Conservation (phyloP, 805 yeast species). For the Kodamaea jinghongensis region DNA sequence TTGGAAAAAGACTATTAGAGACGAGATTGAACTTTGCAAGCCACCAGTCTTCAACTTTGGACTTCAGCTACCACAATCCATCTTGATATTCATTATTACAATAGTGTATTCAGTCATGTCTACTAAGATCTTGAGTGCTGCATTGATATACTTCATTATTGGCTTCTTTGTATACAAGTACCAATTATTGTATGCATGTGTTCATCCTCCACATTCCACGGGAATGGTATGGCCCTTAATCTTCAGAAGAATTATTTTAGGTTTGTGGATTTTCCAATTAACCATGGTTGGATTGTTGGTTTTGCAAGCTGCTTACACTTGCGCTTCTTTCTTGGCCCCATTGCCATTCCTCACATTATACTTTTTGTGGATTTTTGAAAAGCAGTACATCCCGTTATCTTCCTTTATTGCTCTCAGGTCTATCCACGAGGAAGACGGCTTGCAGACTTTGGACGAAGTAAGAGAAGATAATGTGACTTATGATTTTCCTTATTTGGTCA, state of each 20-base stretch:
- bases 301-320: constrained; percentile 71
- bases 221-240: constrained; percentile 96
- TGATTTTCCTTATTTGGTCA: constrained; percentile 70
- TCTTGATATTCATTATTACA: constrained; percentile 79
- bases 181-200: constrained; percentile 84
- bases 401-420: constrained; percentile 86
- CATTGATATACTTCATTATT: constrained; percentile 74
- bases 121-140: constrained; percentile 80
- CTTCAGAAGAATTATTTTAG: constrained; percentile 76
- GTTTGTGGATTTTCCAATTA: constrained; percentile 78
- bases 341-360: constrained; percentile 67
- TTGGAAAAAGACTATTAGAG: constrained; percentile 81
- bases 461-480: constrained; percentile 71
- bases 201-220: constrained; percentile 94
- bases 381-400: constrained; percentile 74
- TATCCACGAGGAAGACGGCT: constrained; percentile 33
- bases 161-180: constrained; percentile 91
- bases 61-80: constrained; percentile 85
- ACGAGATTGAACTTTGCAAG: constrained; percentile 66
- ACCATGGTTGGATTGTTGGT: constrained; percentile 92
- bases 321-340: constrained; percentile 72
- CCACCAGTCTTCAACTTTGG: constrained; percentile 96
- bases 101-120: constrained; percentile 87
- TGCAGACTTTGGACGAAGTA: constrained; percentile 69
- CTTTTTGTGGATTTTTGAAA: constrained; percentile 77